These are phyloP conservation scores for Mortierella sp. DNA, from an alignment of 371 early-diverging fungal genomes.

Conservation along the genomic window DNA sequence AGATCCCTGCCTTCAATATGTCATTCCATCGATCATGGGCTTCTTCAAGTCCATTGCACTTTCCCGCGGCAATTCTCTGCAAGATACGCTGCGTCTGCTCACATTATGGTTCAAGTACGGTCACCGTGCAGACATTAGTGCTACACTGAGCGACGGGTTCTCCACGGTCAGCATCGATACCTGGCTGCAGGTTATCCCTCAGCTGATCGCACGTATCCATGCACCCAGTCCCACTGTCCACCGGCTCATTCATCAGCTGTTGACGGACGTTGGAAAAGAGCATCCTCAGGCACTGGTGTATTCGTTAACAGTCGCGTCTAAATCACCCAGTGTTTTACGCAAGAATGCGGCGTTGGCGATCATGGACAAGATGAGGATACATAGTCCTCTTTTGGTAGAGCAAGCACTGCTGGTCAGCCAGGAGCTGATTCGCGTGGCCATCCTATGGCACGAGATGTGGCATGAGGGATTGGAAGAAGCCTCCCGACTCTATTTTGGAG, in stretches of 20 bases:
- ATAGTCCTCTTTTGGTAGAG: conserved; percentile 87
- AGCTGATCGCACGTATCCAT: conserved; percentile 96
- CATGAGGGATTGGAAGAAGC: conserved; percentile 95
- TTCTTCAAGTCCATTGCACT: conserved; percentile 96
- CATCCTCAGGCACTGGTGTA: conserved; percentile 98
- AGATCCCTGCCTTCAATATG: conserved; percentile 56
- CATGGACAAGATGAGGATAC: conserved; percentile 91
- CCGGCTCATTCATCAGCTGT: conserved; percentile 69
- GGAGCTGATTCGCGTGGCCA: conserved; percentile 96
- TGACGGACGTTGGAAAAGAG: conserved; percentile 92
- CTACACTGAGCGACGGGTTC: conserved; percentile 90
- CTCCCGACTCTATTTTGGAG: conserved; percentile 77
- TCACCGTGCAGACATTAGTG: conserved; percentile 86
- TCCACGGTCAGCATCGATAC: conserved; percentile 92
- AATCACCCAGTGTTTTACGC: conserved; percentile 83
- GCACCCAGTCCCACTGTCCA: conserved; percentile 86
- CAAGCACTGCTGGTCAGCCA: conserved; percentile 95
- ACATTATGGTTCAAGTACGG: conserved; percentile 98
- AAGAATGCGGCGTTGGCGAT: conserved; percentile 88
- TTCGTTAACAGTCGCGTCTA: conserved; percentile 95
- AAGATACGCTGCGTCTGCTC: conserved; percentile 94
- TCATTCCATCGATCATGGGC: conserved; percentile 71
- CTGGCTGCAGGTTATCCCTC: conserved; percentile 98
- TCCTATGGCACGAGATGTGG: conserved; percentile 99
- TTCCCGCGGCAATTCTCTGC: conserved; percentile 91